These are phyloP conservation scores for Rhizopus microsporus DNA, from an alignment of 371 early-diverging fungal species.

Conservation along the genomic window DNA sequence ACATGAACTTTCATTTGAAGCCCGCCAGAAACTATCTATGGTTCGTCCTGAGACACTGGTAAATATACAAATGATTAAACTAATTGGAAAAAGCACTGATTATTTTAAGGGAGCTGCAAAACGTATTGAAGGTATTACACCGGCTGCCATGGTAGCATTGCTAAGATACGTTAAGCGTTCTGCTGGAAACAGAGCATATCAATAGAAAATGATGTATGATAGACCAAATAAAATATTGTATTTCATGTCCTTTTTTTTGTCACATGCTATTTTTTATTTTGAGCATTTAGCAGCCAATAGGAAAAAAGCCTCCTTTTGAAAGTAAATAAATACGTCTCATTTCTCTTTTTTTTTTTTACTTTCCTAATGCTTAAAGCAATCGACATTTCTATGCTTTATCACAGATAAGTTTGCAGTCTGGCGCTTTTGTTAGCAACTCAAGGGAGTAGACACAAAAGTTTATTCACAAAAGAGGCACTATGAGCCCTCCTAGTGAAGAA, in stretches of 20 bases:
- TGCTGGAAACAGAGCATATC: background rate
- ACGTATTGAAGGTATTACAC: constrained; percentile 84
- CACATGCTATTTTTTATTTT: too few species aligned
- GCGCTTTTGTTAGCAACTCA: too few species aligned
- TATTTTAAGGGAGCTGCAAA: constrained; percentile 72
- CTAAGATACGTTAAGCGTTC: constrained; percentile 60
- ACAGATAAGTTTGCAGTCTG: too few species aligned
- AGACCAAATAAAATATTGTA: background rate
- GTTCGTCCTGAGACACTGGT: constrained; percentile 78
- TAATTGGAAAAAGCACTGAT: background rate
- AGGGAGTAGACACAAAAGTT: too few species aligned
- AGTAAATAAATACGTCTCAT: too few species aligned
- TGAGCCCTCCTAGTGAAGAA: too few species aligned
- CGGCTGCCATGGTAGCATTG: constrained; percentile 72
- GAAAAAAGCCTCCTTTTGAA: too few species aligned
- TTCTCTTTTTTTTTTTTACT: too few species aligned
- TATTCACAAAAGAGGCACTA: too few species aligned
- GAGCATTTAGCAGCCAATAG: too few species aligned
- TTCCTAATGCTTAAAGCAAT: background rate
- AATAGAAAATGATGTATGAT: background rate
- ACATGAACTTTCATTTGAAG: constrained; percentile 72
- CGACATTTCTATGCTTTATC: background rate
- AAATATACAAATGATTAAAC: constrained; percentile 15
- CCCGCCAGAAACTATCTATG: constrained; percentile 63
- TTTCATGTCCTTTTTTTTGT: too few species aligned